Evolutionary conservation across 2,329 filamentous ascomycete genomes (phyloP), one percentile per base, ranked within the genome.

Genomic region (Xylariaceae sp.): DNA sequence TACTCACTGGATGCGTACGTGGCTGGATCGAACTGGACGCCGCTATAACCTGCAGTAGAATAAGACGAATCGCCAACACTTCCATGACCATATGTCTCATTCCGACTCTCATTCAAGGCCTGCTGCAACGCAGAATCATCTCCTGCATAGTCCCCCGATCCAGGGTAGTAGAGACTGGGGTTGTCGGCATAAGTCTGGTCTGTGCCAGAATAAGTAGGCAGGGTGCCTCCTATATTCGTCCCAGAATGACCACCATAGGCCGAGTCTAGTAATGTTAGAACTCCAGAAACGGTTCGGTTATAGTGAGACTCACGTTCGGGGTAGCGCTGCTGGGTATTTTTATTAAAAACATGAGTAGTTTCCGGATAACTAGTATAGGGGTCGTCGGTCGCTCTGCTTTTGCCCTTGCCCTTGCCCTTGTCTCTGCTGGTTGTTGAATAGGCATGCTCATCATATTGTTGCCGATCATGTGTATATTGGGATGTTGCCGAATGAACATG

Each of bases 341-440:
- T 44, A 37, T 45, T 37, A 11, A 43, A 20, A 16, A 47, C 16
- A 34, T 42, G 10, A 20, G 40, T 22, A 12, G 49, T 40, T n/a
- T 47, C 46, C 16, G 33, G 7, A 16, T 36, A 44, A 49, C 29
- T 52, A n/a, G n/a, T n/a, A n/a, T n/a, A 27, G 16, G 8, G 4
- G 27, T 49, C 21, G 22, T 48, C 32, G 14, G 37, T 19, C 40
- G 10, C 12, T 4, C 29, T 23, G 19, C 23, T 32, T 19, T 37
- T n/a, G n/a, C n/a, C 35, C 41, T 40, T 53, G 12, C 52, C 55
- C 43, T 60, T 59, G 19, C 55, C 55, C 45, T 59, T 57, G 25
- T 49, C 49, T 22, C 25, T 40, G 6, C 52, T 48, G 19, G 45
- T 42, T 10, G 40, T 40, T 23, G 43, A 41, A 38, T 51, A 45